Evolutionary conservation across 441 rosid genomes (phyloP).

Genomic region (Adansonia grandidieri): DNA sequence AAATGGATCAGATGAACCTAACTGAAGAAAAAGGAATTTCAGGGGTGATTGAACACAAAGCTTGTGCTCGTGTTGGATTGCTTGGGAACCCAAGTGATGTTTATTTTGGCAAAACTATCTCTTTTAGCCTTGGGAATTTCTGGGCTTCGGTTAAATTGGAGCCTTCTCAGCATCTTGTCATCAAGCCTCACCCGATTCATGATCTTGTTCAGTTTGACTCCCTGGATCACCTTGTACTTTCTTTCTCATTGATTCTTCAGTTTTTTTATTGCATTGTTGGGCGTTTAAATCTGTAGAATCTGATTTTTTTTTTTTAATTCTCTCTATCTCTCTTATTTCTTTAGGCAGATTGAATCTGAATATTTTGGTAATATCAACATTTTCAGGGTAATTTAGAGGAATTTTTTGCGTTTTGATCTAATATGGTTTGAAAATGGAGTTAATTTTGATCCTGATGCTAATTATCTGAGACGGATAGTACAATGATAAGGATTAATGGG

Average conservation of each 20-base stretch:
- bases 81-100: conserved; percentile 64
- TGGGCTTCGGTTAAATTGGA: conserved; percentile 74
- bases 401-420: not conserved
- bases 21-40: not conserved
- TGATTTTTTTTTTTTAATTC: not conserved
- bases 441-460: not conserved
- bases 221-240: conserved; percentile 63
- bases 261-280: not conserved
- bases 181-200: conserved; percentile 78
- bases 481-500: not conserved
- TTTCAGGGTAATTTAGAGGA: not conserved
- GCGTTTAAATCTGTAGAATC: not conserved
- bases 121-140: conserved; percentile 73
- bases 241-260: not conserved
- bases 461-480: not conserved
- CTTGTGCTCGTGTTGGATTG: conserved; percentile 69
- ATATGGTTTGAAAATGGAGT: not conserved
- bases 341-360: conserved; percentile 10
- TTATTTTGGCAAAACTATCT: conserved; percentile 66
- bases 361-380: not conserved
- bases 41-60: conserved; percentile 56
- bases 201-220: conserved; percentile 78
- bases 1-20: conserved; percentile 7
- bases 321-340: not conserved
- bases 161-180: conserved; percentile 62